Evolutionary conservation across 2,329 filamentous ascomycete species (phyloP).

Genomic region (Fusarium torreyae): DNA sequence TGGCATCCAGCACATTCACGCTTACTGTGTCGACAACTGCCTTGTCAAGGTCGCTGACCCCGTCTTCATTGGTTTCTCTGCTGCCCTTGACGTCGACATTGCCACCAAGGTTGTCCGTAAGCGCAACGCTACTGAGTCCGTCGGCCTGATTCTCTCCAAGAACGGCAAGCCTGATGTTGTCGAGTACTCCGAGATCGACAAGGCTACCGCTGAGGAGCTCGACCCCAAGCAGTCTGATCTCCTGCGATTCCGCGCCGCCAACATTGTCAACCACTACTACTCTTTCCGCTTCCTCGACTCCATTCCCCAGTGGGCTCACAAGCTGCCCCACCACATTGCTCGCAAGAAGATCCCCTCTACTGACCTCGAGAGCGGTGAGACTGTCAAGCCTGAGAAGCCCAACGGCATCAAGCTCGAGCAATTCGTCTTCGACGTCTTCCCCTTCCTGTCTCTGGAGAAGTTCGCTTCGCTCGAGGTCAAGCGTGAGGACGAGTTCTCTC

Average conservation of each 20-base stretch:
- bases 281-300: conserved; percentile 92
- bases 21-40: conserved; percentile 99
- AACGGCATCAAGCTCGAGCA: conserved; percentile 99
- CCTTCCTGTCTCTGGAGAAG: conserved; percentile 85
- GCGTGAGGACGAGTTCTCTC: conserved; percentile 98
- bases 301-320: conserved; percentile 88
- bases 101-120: conserved; percentile 99
- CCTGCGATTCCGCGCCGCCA: conserved; percentile 96
- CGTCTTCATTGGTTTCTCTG: conserved; percentile 93
- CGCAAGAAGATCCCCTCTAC: conserved; percentile 97
- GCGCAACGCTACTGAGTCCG: conserved; percentile 94
- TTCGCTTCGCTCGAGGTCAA: conserved; percentile 97
- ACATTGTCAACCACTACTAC: conserved; percentile 99
- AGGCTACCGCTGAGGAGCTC: conserved; percentile 87
- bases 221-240: conserved; percentile 85
- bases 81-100: conserved; percentile 90
- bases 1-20: conserved; percentile 94
- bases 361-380: conserved; percentile 81
- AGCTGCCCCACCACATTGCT: conserved; percentile 94
- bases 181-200: conserved; percentile 97
- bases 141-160: conserved; percentile 94
- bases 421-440: conserved; percentile 99
- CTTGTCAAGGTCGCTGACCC: conserved; percentile 99
- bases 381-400: conserved; percentile 91
- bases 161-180: conserved; percentile 97